Evolutionary conservation across 2,329 filamentous ascomycete genomes (phyloP).

Genomic region (Clarireedia monteithiana): DNA sequence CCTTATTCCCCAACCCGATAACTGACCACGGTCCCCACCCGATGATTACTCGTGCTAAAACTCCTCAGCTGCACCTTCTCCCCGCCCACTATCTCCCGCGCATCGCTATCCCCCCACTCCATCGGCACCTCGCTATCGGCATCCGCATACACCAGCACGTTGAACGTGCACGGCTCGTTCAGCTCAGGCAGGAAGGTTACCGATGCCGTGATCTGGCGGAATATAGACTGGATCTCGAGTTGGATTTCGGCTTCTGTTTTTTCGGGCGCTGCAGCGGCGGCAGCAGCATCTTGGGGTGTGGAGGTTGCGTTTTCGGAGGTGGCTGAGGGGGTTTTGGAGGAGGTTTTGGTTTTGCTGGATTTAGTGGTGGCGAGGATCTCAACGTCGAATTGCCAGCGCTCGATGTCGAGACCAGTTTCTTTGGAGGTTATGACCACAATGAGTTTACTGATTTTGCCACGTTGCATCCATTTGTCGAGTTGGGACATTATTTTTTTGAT

Average conservation of each 20-base stretch:
- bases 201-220: conserved; percentile 94
- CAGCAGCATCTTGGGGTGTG: conserved; percentile 10
- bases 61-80: conserved; percentile 93
- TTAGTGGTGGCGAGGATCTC: conserved; percentile 34
- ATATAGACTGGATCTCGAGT: conserved; percentile 90
- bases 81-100: conserved; percentile 87
- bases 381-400: conserved; percentile 97
- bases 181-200: conserved; percentile 95
- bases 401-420: conserved; percentile 91
- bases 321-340: conserved; percentile 34
- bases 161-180: conserved; percentile 93
- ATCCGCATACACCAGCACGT: conserved; percentile 95
- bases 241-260: conserved; percentile 95
- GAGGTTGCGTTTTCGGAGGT: conserved; percentile 32
- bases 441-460: conserved; percentile 93
- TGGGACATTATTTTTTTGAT: conserved; percentile 99
- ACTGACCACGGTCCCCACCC: conserved; percentile 91
- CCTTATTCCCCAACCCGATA: conserved; percentile 52
- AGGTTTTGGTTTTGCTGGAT: conserved; percentile 23
- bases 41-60: conserved; percentile 91
- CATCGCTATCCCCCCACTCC: conserved; percentile 97
- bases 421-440: conserved; percentile 96
- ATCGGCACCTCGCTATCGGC: conserved; percentile 94
- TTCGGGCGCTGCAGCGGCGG: conserved; percentile 37
- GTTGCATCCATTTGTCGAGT: conserved; percentile 95